Conservation (phyloP, 2,329 filamentous ascomycete species). For the Neurospora sp. region DNA sequence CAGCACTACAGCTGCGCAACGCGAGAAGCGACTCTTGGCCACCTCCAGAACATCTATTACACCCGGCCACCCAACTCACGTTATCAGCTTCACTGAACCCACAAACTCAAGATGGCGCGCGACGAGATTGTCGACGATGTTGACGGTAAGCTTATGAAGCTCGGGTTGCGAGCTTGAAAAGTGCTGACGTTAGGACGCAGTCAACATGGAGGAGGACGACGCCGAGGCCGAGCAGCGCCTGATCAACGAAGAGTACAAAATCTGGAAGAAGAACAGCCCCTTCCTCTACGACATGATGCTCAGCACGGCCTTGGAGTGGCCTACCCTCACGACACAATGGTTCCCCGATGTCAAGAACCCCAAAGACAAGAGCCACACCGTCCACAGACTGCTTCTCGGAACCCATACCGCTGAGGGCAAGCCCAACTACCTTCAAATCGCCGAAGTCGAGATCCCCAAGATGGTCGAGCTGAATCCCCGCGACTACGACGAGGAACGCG, state of each 20-base stretch:
- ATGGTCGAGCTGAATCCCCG: slow-evolving; percentile 61
- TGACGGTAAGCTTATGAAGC: slow-evolving; percentile 29
- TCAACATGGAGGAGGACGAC: slow-evolving; percentile 54
- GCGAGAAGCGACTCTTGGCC: neutral
- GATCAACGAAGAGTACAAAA: slow-evolving; percentile 99
- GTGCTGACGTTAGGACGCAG: slow-evolving; percentile 18
- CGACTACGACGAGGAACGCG: slow-evolving; percentile 84
- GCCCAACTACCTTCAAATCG: slow-evolving; percentile 89
- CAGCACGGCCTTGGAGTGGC: slow-evolving; percentile 91
- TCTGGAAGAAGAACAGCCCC: slow-evolving; percentile 99
- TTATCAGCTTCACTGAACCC: neutral
- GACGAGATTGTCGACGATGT: slow-evolving; percentile 39
- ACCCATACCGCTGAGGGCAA: slow-evolving; percentile 86
- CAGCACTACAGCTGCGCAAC: neutral
- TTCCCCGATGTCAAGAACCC: slow-evolving; percentile 87
- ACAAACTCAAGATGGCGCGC: slow-evolving; percentile 31
- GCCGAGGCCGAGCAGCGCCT: slow-evolving; percentile 71
- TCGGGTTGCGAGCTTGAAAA: neutral
- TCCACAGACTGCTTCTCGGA: slow-evolving; percentile 83
- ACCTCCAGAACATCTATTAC: neutral
- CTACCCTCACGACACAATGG: slow-evolving; percentile 95
- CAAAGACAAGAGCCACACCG: slow-evolving; percentile 76
- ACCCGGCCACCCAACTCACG: neutral
- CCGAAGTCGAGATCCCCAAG: slow-evolving; percentile 87
- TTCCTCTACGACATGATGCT: slow-evolving; percentile 98